Evolutionary conservation across 495 filamentous ascomycete species (phyloP).

Genomic region (Mytilinidion resinicola): DNA sequence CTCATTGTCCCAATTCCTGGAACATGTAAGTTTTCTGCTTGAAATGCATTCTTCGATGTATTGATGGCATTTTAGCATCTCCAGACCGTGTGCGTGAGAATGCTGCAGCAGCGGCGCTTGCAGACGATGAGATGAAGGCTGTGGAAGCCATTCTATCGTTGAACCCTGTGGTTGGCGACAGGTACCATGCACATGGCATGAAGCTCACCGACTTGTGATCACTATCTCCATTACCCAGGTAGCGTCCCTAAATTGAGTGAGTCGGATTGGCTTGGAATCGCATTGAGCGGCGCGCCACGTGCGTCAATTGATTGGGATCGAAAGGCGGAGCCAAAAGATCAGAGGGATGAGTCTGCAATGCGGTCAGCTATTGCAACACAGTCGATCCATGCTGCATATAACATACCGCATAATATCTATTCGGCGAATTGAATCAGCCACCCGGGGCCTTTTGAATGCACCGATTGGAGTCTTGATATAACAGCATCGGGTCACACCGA

Average conservation of each 20-base stretch:
- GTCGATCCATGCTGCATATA: background rate
- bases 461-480: background rate
- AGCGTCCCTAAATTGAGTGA: background rate
- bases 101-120: background rate
- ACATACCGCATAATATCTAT: background rate
- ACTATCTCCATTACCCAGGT: background rate
- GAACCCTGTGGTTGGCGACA: conserved; percentile 1
- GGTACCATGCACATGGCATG: conserved; percentile 4
- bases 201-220: background rate
- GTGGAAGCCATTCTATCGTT: conserved; percentile 1
- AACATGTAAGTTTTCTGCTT: background rate
- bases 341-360: background rate
- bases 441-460: background rate
- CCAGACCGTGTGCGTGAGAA: background rate
- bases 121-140: conserved; percentile 5
- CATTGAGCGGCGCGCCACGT: background rate
- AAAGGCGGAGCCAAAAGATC: background rate
- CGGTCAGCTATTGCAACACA: background rate
- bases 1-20: conserved; percentile 81
- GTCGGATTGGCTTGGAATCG: background rate
- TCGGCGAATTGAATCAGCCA: background rate
- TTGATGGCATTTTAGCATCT: background rate
- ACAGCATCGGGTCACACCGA: background rate
- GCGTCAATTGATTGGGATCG: background rate
- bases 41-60: background rate